These are phyloP conservation scores for Chenopodium quinoa DNA, from an alignment of 148 eudicot species.

Conservation along the genomic window DNA sequence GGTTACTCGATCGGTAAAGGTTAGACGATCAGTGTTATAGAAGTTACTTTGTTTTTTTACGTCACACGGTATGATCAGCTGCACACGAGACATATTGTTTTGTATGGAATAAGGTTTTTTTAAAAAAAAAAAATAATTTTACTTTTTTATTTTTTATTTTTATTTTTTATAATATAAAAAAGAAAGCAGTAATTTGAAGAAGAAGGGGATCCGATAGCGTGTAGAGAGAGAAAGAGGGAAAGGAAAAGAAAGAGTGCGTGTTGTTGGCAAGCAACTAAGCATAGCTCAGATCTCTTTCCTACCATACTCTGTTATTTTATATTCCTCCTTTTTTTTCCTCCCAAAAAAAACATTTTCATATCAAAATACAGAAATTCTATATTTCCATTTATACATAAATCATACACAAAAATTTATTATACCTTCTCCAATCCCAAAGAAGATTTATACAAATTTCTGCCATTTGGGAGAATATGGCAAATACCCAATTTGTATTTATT, in stretches of 20 bases:
- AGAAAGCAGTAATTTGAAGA: not conserved
- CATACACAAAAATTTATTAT: not conserved
- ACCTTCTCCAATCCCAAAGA: conserved; percentile 2
- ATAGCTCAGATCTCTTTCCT: not conserved
- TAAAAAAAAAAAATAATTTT: too few species aligned
- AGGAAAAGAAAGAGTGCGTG: conserved; percentile 2
- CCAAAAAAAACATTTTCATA: not conserved
- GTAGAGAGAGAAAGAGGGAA: conserved; percentile 15
- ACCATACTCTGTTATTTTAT: not conserved
- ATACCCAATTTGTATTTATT: conserved; percentile 1
- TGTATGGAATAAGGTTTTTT: too few species aligned
- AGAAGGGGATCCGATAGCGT: not conserved
- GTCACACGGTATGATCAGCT: too few species aligned
- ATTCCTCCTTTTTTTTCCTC: too few species aligned
- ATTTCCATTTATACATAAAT: too few species aligned
- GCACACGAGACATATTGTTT: too few species aligned
- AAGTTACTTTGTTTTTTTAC: too few species aligned
- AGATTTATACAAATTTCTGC: not conserved
- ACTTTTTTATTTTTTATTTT: too few species aligned
- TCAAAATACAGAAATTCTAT: not conserved
- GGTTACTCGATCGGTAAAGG: too few species aligned
- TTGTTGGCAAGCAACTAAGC: conserved; percentile 13
- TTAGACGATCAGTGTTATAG: too few species aligned
- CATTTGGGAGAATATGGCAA: not conserved
- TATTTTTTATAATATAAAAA: not conserved